Evolutionary conservation across 768 basidiomycete genomes (phyloP), one percentile per base, ranked within the genome.

Genomic region (Favolaschia claudopus): DNA sequence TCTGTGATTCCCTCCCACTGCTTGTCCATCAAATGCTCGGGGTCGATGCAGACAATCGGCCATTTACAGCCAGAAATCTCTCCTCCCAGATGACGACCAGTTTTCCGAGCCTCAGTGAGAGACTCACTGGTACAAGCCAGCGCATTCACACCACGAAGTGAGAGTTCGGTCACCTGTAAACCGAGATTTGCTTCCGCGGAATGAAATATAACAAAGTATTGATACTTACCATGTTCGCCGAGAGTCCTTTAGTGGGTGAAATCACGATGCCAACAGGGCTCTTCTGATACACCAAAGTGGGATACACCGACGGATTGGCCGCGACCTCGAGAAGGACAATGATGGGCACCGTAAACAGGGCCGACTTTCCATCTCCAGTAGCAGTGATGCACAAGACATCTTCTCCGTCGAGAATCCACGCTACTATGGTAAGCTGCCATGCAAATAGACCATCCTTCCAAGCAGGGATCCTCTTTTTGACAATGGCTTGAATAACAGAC

Each of bases 161-260:
- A 2, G 1, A 58, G 19, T 17, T 58, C 55, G 15, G 3, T 7
- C 20, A 50, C 14, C 55, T 58, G 31, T 9, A 29, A 7, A 6
- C n/a, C 10, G 31, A 20, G 29, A 7, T 13, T 29, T 2, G 22
- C 2, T 13, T 20, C 17, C 24, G n/a, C 4, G 17, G 39, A 5
- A 37, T 46, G n/a, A 55, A 36, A 33, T 22, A 40, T 22, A 53
- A n/a, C n/a, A n/a, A n/a, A 15, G 31, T 17, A 31, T n/a, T n/a
- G 31, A 14, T 13, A 32, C 15, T 27, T 7, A 60, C 56, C 8
- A 58, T 49, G 24, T 58, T 58, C 13, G 24, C 20, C 1, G 56
- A 14, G 33, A 58, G 56, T 5, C 48, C 56, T 24, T 58, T 58
- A 5, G 56, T 58, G 40, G 56, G 56, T 20, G 56, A 20, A 34